phyloP scores from a whole-genome alignment of 2,329 filamentous ascomycete genomes.

The Ophiosphaerella narmari region DNA sequence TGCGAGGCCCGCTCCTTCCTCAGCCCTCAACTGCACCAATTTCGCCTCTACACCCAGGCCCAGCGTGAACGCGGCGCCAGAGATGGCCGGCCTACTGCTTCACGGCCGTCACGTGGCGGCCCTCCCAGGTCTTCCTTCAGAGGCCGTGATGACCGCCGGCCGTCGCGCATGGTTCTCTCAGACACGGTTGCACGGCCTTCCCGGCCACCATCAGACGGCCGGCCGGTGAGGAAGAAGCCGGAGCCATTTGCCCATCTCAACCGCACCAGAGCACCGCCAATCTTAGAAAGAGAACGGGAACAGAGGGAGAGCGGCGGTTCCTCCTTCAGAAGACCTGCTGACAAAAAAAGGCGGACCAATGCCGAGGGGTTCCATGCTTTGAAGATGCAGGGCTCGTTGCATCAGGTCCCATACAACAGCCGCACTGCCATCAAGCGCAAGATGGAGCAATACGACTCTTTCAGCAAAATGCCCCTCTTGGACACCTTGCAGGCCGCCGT shows the following conservation, averaged over 20 bases:
- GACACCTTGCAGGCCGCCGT: conserved; percentile 74
- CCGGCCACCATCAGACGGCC: conserved; percentile 19
- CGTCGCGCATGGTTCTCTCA: conserved; percentile 58
- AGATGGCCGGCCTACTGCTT: conserved; percentile 1
- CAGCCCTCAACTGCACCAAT: conserved; percentile 36
- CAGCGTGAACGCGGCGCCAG: conserved; percentile 11
- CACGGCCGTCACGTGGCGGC: conserved; percentile 6
- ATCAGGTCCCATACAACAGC: conserved; percentile 75
- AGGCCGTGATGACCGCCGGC: conserved; percentile 46
- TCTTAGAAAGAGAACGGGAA: conserved; percentile 23
- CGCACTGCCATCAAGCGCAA: conserved; percentile 65
- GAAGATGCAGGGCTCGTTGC: conserved; percentile 87
- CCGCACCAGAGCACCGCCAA: conserved; percentile 34
- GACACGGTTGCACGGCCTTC: conserved; percentile 34
- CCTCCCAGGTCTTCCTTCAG: conserved; percentile 8
- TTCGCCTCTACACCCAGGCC: conserved; percentile 44
- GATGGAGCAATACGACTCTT: conserved; percentile 71
- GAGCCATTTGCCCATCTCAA: conserved; percentile 44
- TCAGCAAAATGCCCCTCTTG: conserved; percentile 79
- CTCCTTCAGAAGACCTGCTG: conserved; percentile 15
- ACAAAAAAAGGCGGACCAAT: conserved; percentile 35
- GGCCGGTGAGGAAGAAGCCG: conserved; percentile 24
- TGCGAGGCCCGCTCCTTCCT: conserved; percentile 47
- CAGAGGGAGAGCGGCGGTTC: conserved; percentile 11
- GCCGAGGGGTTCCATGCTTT: conserved; percentile 73